These are phyloP conservation scores for Pichia kluyveri DNA, from an alignment of 805 yeast genomes.

Conservation along the genomic window DNA sequence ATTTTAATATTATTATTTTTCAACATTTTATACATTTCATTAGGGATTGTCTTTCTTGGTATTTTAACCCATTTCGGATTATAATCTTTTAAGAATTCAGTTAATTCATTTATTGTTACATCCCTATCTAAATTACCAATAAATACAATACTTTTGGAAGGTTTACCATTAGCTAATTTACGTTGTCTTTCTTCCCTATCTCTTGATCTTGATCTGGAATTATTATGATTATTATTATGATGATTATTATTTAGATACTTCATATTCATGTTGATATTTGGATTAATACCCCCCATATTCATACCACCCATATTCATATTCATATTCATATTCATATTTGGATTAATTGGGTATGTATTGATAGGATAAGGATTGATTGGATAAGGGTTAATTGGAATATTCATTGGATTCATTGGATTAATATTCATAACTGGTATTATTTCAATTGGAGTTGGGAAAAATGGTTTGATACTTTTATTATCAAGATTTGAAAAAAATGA, in stretches of 20 bases:
- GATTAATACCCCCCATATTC: too few species aligned
- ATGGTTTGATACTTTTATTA: slow-evolving; percentile 5
- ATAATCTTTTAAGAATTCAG: slow-evolving; percentile 36
- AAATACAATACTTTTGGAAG: slow-evolving; percentile 52
- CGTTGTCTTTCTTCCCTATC: slow-evolving; percentile 23
- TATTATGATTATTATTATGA: neutral
- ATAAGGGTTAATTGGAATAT: neutral
- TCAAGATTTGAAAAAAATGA: slow-evolving; percentile 1
- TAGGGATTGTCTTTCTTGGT: slow-evolving; percentile 43
- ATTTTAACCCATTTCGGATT: slow-evolving; percentile 51
- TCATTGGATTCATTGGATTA: neutral
- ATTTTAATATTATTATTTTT: slow-evolving; percentile 37
- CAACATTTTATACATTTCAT: slow-evolving; percentile 32
- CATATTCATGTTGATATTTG: too few species aligned
- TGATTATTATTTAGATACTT: neutral
- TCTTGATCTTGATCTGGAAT: slow-evolving; percentile 3
- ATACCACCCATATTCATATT: too few species aligned
- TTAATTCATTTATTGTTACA: slow-evolving; percentile 38
- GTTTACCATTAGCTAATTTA: slow-evolving; percentile 38
- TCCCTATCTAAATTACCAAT: slow-evolving; percentile 50
- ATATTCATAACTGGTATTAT: neutral
- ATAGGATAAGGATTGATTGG: too few species aligned
- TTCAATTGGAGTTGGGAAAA: slow-evolving; percentile 2
- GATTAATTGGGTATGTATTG: too few species aligned
- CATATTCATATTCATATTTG: too few species aligned